Evolutionary conservation across 2,329 filamentous ascomycete species (phyloP).

Genomic region (Pyrenochaeta sp.): DNA sequence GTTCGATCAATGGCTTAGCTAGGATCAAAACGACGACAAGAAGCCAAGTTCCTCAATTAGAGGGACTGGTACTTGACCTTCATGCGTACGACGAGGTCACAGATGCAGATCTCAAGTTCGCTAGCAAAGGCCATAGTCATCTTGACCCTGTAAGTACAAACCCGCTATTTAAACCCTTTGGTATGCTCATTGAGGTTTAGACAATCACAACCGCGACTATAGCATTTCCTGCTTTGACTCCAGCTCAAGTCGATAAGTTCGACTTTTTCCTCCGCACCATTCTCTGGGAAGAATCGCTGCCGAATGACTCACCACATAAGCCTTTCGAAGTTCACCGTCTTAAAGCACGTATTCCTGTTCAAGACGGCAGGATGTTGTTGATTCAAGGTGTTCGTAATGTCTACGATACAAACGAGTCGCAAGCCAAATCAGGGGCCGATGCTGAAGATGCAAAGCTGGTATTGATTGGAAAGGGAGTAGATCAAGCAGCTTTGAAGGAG

Average conservation of each 20-base stretch:
- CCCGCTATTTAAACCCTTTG: not conserved
- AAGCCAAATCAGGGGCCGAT: not conserved
- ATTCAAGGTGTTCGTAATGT: conserved; percentile 92
- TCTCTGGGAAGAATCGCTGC: conserved; percentile 80
- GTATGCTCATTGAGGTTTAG: conserved; percentile 51
- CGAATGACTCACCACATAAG: conserved; percentile 38
- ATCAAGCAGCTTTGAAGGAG: conserved; percentile 24
- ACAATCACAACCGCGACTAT: conserved; percentile 86
- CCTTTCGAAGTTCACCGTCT: conserved; percentile 84
- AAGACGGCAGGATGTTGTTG: conserved; percentile 73
- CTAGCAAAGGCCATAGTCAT: conserved; percentile 84
- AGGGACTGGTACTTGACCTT: conserved; percentile 86
- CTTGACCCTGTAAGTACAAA: conserved; percentile 75
- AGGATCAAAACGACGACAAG: conserved; percentile 83
- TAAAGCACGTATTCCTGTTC: conserved; percentile 79
- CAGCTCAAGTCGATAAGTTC: conserved; percentile 67
- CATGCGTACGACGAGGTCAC: conserved; percentile 90
- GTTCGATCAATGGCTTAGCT: conserved; percentile 88
- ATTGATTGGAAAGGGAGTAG: conserved; percentile 41
- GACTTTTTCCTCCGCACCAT: conserved; percentile 85
- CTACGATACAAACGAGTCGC: conserved; percentile 82
- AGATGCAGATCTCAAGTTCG: conserved; percentile 69
- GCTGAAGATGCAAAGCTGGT: conserved; percentile 38
- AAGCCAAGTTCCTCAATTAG: conserved; percentile 80
- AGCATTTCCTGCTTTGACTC: conserved; percentile 67